Conservation (phyloP, 352 stramenopile genomes). For the Phytophthora europaea region DNA sequence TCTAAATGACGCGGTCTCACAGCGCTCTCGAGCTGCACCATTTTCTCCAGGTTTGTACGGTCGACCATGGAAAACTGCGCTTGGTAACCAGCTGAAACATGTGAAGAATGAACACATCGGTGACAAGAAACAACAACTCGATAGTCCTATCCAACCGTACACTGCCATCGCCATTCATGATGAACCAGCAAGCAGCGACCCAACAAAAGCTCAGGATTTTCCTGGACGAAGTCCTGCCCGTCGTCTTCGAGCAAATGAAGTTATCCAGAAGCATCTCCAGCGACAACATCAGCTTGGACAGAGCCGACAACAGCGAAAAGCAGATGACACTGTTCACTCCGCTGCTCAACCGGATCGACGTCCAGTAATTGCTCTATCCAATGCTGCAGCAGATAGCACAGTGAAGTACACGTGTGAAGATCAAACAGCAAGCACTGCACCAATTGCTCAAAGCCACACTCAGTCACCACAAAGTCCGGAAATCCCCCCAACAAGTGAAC, state of each 20-base stretch:
- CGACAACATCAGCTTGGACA: slow-evolving; percentile 9
- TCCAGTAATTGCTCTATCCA: neutral
- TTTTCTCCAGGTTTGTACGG: slow-evolving; percentile 22
- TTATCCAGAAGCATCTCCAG: slow-evolving; percentile 21
- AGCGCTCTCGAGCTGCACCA: slow-evolving; percentile 18
- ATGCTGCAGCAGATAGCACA: neutral
- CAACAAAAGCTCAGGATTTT: neutral
- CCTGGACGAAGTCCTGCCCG: slow-evolving; percentile 14
- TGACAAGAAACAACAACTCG: slow-evolving; percentile 6
- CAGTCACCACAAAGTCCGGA: neutral
- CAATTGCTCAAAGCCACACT: neutral
- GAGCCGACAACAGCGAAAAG: slow-evolving; percentile 1
- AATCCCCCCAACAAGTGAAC: neutral
- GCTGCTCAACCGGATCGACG: neutral
- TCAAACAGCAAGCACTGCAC: neutral
- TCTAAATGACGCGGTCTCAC: slow-evolving; percentile 9
- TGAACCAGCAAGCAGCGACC: neutral
- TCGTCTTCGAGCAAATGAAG: slow-evolving; percentile 25
- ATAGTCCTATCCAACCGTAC: slow-evolving; percentile 9
- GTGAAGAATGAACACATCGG: slow-evolving; percentile 13
- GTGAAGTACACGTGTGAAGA: neutral
- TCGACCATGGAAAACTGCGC: slow-evolving; percentile 34
- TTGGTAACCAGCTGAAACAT: slow-evolving; percentile 34
- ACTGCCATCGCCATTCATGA: slow-evolving; percentile 33
- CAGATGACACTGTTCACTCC: neutral